Base-by-base conservation (phyloP, 164 flowering plant species). In the Liquidambar formosana region DNA sequence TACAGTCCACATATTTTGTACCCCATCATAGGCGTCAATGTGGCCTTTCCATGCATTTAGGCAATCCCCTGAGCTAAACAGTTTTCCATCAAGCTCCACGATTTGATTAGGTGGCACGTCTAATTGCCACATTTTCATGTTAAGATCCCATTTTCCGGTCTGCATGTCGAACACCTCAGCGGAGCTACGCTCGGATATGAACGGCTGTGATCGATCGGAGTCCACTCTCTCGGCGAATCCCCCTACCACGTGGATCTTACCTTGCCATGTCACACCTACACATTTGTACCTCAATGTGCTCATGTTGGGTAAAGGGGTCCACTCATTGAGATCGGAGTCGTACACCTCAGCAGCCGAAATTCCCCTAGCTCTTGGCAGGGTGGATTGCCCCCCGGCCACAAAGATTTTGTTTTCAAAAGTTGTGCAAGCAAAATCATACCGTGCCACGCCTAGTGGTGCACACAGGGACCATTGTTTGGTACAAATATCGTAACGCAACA, bases 31-130 rank as follows among this genome's bases (percentile, higher is more conserved):
- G 4, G 74, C 56, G 41, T 88, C 95, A 1, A 90, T 76, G 54
- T 90, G 92, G 0, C 92, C 92, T 48, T 88, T 90, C 87, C 92
- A 86, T 0, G 82, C 72, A 19, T 79, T 82, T 1, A 85, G 61
- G 73, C 92, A 88, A 67, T 89, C 88, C 1, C 92, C 88, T 0
- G 88, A 86, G 76, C 94, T 86, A 59, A 83, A 86, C 5, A 89
- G 71, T 60, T 16, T 73, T 8, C 69, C 83, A n/a, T 73, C 73
- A 5, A 89, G 71, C 1, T 74, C 80, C 1, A 83, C 85, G 9
- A 89, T 89, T 61, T 89, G 89, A 63, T 86, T 78, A 0, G 94
- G 94, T 10, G 92, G 94, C 13, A 83, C 71, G 22, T 89, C 94
- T 0, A 89, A 51, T 9, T 71, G 84, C 92, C 95, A 90, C 88